Evolutionary conservation across 495 filamentous ascomycete genomes (phyloP).

Genomic region (Penicillium parvum): DNA sequence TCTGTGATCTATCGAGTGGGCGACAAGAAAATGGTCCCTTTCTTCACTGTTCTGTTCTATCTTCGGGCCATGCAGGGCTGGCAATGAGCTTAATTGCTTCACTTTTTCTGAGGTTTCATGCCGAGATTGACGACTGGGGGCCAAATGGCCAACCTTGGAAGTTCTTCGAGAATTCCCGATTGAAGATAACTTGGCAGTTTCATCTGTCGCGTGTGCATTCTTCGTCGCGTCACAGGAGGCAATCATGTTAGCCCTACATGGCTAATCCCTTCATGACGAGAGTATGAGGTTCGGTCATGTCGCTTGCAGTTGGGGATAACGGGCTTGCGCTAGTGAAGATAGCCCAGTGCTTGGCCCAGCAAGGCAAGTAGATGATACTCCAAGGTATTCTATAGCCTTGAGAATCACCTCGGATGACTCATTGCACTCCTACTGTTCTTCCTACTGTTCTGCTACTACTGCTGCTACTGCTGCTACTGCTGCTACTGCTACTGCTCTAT

Average conservation of each 20-base stretch:
- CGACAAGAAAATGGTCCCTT: background rate
- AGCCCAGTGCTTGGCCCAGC: background rate
- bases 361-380: too few species aligned
- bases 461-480: too few species aligned
- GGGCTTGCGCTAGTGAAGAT: background rate
- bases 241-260: conserved; percentile 4
- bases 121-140: background rate
- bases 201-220: background rate
- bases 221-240: conserved; percentile 5
- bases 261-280: conserved; percentile 16
- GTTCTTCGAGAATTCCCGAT: too few species aligned
- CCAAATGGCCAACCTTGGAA: background rate
- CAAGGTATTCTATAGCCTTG: too few species aligned
- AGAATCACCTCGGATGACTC: too few species aligned
- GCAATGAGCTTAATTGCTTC: conserved; percentile 11
- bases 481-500: too few species aligned
- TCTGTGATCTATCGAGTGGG: conserved; percentile 2
- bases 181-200: background rate
- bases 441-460: too few species aligned
- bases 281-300: too few species aligned
- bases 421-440: too few species aligned
- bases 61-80: conserved; percentile 8
- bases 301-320: too few species aligned
- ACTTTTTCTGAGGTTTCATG: background rate
- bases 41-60: background rate